Evolutionary conservation across 1,139 yeast species (phyloP), one percentile per base, ranked within the genome.

Genomic region (Candida freyschussii): DNA sequence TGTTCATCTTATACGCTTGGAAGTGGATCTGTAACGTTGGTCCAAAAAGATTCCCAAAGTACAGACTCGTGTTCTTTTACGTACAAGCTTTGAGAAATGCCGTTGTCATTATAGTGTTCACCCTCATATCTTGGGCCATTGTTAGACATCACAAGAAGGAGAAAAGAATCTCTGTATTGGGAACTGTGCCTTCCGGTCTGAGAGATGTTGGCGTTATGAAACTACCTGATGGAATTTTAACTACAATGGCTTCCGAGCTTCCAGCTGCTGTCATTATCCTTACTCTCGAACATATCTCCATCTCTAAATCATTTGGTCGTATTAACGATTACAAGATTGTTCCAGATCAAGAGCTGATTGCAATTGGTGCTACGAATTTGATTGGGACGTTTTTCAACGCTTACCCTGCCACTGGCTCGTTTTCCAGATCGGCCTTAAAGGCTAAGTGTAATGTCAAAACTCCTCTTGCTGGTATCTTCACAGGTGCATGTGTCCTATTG

Each of bases 371-470:
- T 28, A 82, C 91, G 37, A 89, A 89, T 61, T 67, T 87, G 56
- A 70, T 89, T 48, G 96, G 96, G 47, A 84, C 95, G 17, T 85
- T 87, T 55, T 89, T 89, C 69, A 71, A 76, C 52, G 96, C 96
- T 8, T 89, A 89, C 57, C 97, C 97, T 12, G 89, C 96, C 9
- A 89, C 97, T 9, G 96, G 97, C 34, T 89, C 96, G 2, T 89
- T 89, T 60, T 84, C 95, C 14, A 78, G 96, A 66, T 82, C 96
- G 29, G 96, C 96, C 10, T 71, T 89, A 52, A 87, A 89, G 62
- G 83, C 95, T 36, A 89, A 87, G 62, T 87, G 96, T 71, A 95
- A 95, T 54, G 97, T 89, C 28, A 75, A 89, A 54, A 89, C 97
- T 24, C 97, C 97, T 20, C 66, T 87, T 42, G 95, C 96, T 33